A percentile compares a stretch with the other conserved stretches of the same genome.
These are phyloP conservation scores for Paraconiothyrium sp. DNA, from an alignment of 2,329 filamentous ascomycete species.

Conservation along the genomic window DNA sequence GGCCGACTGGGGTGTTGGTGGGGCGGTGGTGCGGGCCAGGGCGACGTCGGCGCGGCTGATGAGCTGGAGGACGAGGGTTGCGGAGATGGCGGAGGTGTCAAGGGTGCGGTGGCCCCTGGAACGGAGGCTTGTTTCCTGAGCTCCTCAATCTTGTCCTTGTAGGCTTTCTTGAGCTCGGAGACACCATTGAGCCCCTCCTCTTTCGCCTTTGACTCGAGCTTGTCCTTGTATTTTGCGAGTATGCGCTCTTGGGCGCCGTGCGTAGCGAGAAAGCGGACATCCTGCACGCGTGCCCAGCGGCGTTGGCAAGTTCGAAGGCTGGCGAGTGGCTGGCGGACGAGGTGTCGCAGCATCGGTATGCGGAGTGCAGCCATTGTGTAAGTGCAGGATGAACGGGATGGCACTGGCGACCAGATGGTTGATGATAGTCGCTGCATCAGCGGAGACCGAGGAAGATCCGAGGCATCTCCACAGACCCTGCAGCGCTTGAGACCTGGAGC, in stretches of 20 bases:
- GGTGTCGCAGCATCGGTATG: conserved; percentile 40
- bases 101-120: conserved; percentile 58
- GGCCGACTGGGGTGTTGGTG: conserved; percentile 22
- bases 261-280: conserved; percentile 88
- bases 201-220: conserved; percentile 83
- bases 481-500: not conserved
- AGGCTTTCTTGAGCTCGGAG: conserved; percentile 80
- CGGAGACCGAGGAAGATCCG: conserved; percentile 17
- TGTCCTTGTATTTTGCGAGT: conserved; percentile 85
- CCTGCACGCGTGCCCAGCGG: conserved; percentile 90
- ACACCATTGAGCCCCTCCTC: conserved; percentile 75
- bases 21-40: conserved; percentile 40
- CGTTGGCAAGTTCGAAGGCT: conserved; percentile 64
- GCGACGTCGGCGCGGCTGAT: conserved; percentile 25
- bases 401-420: not conserved
- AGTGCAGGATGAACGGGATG: not conserved
- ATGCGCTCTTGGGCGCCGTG: conserved; percentile 74
- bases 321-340: conserved; percentile 42
- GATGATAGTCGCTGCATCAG: not conserved
- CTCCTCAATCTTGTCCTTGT: conserved; percentile 81
- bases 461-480: conserved; percentile 7
- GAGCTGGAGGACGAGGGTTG: conserved; percentile 21
- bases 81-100: conserved; percentile 36
- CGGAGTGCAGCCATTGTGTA: conserved; percentile 35
- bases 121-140: conserved; percentile 74